Percentiles rank a stretch among this genome's conserved stretches.
Conservation (phyloP, 2,329 filamentous ascomycete species). For the Fusarium xyrophilum region DNA sequence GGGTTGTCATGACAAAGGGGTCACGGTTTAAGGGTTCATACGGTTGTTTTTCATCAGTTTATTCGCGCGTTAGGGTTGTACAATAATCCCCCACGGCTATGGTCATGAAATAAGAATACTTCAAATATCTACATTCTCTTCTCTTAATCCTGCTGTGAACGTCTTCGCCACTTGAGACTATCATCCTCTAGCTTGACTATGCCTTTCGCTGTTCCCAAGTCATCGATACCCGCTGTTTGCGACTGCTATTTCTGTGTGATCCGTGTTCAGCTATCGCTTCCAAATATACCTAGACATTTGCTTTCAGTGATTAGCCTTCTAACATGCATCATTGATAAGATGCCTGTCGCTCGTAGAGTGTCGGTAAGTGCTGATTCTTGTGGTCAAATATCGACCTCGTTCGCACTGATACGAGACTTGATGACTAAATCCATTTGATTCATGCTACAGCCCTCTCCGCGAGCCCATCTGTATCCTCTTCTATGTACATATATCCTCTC, state of each 20-base stretch:
- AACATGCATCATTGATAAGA: neutral
- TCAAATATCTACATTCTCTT: slow-evolving; percentile 48
- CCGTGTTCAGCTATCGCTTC: neutral
- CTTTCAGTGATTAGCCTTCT: neutral
- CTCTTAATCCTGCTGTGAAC: neutral
- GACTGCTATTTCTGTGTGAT: neutral
- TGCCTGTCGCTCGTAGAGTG: neutral
- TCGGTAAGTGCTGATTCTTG: neutral
- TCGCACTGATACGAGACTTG: neutral
- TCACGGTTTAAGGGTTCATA: slow-evolving; percentile 79
- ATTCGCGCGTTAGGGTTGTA: slow-evolving; percentile 68
- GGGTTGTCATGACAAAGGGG: slow-evolving; percentile 83
- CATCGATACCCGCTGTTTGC: neutral
- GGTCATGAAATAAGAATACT: slow-evolving; percentile 69
- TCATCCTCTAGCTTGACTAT: too few species aligned
- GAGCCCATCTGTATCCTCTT: slow-evolving; percentile 20
- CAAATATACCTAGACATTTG: neutral
- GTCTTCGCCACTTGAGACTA: too few species aligned
- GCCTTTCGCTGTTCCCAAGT: too few species aligned
- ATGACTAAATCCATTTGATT: slow-evolving; percentile 28
- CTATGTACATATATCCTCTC: slow-evolving; percentile 33
- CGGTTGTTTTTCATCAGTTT: slow-evolving; percentile 59
- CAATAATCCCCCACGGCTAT: slow-evolving; percentile 74
- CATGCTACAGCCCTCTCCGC: slow-evolving; percentile 10
- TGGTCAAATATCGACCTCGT: neutral